phyloP scores from a whole-genome alignment of 176 grass and related monocot genomes.

The Avena eriantha region DNA sequence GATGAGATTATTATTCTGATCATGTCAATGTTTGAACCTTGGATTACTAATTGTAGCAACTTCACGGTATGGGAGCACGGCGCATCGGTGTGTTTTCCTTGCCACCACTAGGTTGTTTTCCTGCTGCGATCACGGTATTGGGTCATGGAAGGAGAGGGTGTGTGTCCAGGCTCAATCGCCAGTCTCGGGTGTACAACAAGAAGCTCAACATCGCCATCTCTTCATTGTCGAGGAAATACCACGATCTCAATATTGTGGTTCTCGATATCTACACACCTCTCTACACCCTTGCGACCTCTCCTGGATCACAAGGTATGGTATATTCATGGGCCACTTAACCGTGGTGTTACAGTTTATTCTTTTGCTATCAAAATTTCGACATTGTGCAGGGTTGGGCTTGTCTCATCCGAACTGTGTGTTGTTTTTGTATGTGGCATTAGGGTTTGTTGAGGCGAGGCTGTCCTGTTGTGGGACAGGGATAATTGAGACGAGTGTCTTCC shows the following conservation, averaged over 20 bases:
- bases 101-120: slow-evolving; percentile 75
- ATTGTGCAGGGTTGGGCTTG: too few relatives aligned
- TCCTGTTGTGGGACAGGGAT: too few relatives aligned
- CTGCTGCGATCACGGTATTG: slow-evolving; percentile 78
- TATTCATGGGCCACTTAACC: neutral
- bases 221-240: slow-evolving; percentile 30
- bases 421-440: too few relatives aligned
- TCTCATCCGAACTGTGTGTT: too few relatives aligned
- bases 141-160: slow-evolving; percentile 56
- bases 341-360: too few relatives aligned
- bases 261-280: slow-evolving; percentile 91
- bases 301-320: slow-evolving; percentile 53
- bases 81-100: slow-evolving; percentile 73
- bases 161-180: slow-evolving; percentile 60
- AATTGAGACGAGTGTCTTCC: too few relatives aligned
- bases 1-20: too few relatives aligned
- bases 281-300: slow-evolving; percentile 51
- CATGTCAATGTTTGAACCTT: neutral
- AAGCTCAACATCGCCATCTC: slow-evolving; percentile 56
- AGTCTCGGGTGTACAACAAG: slow-evolving; percentile 51
- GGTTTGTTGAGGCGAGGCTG: too few relatives aligned
- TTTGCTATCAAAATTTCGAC: too few relatives aligned
- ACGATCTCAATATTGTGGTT: slow-evolving; percentile 69
- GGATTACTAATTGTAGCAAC: slow-evolving; percentile 31
- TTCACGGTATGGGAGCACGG: slow-evolving; percentile 75